Percentiles rank a stretch among this genome's conserved stretches.
These are phyloP conservation scores for Dryas octopetala DNA, from an alignment of 306 rosid genomes.

Conservation along the genomic window DNA sequence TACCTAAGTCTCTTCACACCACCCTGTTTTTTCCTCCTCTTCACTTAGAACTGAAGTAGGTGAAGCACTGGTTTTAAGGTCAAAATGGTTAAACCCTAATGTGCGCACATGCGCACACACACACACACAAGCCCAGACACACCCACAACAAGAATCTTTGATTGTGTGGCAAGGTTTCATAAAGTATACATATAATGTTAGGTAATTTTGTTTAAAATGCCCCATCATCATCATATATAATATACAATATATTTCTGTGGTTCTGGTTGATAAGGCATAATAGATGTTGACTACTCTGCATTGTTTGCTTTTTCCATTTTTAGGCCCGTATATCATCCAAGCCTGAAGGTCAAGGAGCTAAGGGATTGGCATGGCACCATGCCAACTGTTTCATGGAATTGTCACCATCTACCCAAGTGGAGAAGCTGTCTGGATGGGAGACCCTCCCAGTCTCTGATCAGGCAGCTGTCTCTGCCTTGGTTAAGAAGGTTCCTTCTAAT, in stretches of 20 bases:
- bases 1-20: background rate
- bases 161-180: background rate
- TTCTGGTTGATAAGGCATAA: background rate
- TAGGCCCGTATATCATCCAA: conserved; percentile 84
- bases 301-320: conserved; percentile 20
- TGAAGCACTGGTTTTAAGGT: background rate
- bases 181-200: too few species aligned
- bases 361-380: conserved; percentile 84
- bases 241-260: background rate
- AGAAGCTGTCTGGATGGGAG: conserved; percentile 84
- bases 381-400: conserved; percentile 74
- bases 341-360: conserved; percentile 80
- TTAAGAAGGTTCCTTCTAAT: conserved; percentile 40
- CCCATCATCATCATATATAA: background rate
- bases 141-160: background rate
- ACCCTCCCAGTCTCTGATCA: conserved; percentile 74
- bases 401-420: conserved; percentile 63
- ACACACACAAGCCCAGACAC: background rate
- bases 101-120: background rate
- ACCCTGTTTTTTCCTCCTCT: background rate
- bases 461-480: conserved; percentile 53
- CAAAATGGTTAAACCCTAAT: background rate
- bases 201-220: background rate
- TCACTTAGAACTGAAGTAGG: background rate
- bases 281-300: conserved; percentile 14